phyloP scores from a whole-genome alignment of 129 eudicot genomes.

The Erigeron canadensis region DNA sequence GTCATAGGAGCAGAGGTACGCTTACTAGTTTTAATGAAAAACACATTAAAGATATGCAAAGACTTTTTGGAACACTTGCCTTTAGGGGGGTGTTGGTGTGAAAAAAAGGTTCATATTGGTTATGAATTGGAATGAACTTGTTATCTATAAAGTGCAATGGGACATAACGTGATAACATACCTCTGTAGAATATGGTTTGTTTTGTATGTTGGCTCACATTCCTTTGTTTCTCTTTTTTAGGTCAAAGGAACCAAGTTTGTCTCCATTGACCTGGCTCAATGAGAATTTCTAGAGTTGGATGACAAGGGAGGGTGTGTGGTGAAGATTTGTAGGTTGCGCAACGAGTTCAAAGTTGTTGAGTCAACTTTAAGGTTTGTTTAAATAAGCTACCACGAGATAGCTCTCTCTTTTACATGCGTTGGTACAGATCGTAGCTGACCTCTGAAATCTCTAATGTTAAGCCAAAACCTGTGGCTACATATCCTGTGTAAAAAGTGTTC shows the following conservation, averaged over 20 bases:
- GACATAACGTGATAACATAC: not conserved
- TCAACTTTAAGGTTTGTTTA: not conserved
- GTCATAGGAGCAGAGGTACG: not conserved
- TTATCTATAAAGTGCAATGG: not conserved
- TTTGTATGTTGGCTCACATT: not conserved
- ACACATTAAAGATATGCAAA: not conserved
- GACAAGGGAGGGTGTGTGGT: constrained; percentile 84
- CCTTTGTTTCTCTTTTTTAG: constrained; percentile 27
- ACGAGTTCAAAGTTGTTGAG: constrained; percentile 51
- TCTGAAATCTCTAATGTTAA: too few relatives aligned
- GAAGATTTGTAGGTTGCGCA: constrained; percentile 67
- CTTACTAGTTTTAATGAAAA: not conserved
- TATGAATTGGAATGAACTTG: too few relatives aligned
- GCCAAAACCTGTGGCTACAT: too few relatives aligned
- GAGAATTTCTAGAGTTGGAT: constrained; percentile 74
- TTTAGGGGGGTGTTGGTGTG: too few relatives aligned
- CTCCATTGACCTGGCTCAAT: constrained; percentile 68
- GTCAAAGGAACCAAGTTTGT: constrained; percentile 72
- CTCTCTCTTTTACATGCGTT: too few relatives aligned
- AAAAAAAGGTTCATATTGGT: too few relatives aligned
- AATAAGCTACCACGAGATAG: too few relatives aligned
- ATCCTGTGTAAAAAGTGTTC: too few relatives aligned
- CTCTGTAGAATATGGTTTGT: not conserved
- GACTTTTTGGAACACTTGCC: constrained; percentile 4
- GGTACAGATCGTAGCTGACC: too few relatives aligned